Percentiles rank a stretch among this genome's conserved stretches.
phyloP scores from a whole-genome alignment of 2,329 filamentous ascomycete genomes.

The Colletotrichum lindemuthianum region DNA sequence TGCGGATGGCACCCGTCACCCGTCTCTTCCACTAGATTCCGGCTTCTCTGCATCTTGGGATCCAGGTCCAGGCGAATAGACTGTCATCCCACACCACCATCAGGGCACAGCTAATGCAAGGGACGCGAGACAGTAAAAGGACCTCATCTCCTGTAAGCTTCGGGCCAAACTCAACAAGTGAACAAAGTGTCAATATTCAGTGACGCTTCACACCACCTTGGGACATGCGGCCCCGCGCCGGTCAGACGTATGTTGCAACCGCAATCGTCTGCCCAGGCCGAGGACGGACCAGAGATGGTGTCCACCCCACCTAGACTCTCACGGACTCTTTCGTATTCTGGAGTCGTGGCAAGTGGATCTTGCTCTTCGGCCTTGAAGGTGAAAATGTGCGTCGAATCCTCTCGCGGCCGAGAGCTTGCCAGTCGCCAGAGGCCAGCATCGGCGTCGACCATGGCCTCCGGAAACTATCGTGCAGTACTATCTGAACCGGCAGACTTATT shows the following conservation, averaged over 20 bases:
- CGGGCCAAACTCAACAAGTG: slow-evolving; percentile 19
- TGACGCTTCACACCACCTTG: slow-evolving; percentile 28
- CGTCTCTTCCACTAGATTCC: slow-evolving; percentile 25
- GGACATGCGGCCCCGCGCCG: slow-evolving; percentile 2
- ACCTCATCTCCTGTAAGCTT: slow-evolving; percentile 10
- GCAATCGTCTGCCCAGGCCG: background rate
- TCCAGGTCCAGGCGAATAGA: slow-evolving; percentile 18
- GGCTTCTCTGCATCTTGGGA: slow-evolving; percentile 20
- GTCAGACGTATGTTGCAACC: slow-evolving; percentile 9
- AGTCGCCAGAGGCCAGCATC: too few species aligned
- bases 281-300: background rate
- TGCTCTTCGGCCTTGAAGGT: too few species aligned
- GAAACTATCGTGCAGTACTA: too few species aligned
- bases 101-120: slow-evolving; percentile 33
- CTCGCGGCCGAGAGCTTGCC: too few species aligned
- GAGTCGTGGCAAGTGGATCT: background rate
- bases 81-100: slow-evolving; percentile 17
- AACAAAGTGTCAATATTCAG: background rate
- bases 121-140: slow-evolving; percentile 26
- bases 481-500: too few species aligned
- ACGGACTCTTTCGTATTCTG: slow-evolving; percentile 6
- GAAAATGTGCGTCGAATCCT: too few species aligned
- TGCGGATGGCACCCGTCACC: slow-evolving; percentile 25
- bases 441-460: too few species aligned
- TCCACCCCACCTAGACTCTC: slow-evolving; percentile 9